A percentile compares a stretch with the other conserved stretches of the same genome.
phyloP scores from a whole-genome alignment of 306 rosid species.

The Lablab purpureus region DNA sequence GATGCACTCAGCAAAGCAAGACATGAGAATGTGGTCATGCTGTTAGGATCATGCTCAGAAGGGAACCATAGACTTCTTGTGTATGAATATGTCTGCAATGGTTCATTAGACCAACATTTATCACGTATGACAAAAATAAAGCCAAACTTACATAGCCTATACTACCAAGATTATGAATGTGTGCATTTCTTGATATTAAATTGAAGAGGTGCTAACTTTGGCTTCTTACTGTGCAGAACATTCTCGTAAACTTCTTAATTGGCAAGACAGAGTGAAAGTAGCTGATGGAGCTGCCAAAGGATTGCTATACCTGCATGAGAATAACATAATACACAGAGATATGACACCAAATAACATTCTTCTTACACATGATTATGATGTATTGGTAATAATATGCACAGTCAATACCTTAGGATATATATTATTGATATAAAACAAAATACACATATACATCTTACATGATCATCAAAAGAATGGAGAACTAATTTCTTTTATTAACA shows the following conservation, averaged over 20 bases:
- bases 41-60: slow-evolving; percentile 78
- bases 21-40: slow-evolving; percentile 76
- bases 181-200: background rate
- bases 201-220: background rate
- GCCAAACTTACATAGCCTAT: background rate
- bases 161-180: background rate
- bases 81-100: slow-evolving; percentile 81
- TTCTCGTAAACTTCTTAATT: slow-evolving; percentile 55
- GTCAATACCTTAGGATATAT: background rate
- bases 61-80: slow-evolving; percentile 72
- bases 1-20: slow-evolving; percentile 69
- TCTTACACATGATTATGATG: slow-evolving; percentile 74
- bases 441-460: background rate
- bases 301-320: slow-evolving; percentile 68
- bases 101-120: slow-evolving; percentile 76
- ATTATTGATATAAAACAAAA: background rate
- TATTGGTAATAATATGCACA: slow-evolving; percentile 55
- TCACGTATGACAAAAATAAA: slow-evolving; percentile 55
- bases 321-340: slow-evolving; percentile 83
- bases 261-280: slow-evolving; percentile 74
- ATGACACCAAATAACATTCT: slow-evolving; percentile 83
- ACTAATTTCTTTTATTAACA: background rate
- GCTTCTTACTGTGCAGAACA: slow-evolving; percentile 56
- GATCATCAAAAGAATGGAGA: background rate
- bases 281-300: slow-evolving; percentile 83